These are phyloP conservation scores for Escallonia herrerae DNA, from an alignment of 129 eudicot species.

Conservation along the genomic window DNA sequence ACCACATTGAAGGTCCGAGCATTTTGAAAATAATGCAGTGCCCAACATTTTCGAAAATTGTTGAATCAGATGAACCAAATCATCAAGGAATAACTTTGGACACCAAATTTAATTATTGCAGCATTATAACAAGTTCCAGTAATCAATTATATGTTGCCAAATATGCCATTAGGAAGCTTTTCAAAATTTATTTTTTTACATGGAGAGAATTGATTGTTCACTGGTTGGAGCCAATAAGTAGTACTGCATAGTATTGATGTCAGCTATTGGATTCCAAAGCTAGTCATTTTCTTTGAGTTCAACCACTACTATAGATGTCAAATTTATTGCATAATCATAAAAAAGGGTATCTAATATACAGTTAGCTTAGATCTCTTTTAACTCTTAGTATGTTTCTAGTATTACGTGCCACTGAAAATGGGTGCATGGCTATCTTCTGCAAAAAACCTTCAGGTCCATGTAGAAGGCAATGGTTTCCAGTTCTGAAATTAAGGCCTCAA, in stretches of 20 bases:
- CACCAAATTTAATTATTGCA: too few relatives aligned
- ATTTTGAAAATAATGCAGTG: too few relatives aligned
- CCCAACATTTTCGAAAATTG: too few relatives aligned
- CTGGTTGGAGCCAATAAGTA: too few relatives aligned
- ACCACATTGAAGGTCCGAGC: too few relatives aligned
- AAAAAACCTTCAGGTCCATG: slow-evolving; percentile 33
- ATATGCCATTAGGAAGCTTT: too few relatives aligned
- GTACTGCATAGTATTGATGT: slow-evolving; percentile 4
- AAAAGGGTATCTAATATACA: neutral
- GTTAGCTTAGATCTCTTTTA: neutral
- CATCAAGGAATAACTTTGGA: too few relatives aligned
- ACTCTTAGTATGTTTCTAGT: slow-evolving; percentile 21
- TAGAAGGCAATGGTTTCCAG: slow-evolving; percentile 42
- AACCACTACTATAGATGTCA: neutral
- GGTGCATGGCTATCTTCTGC: slow-evolving; percentile 33
- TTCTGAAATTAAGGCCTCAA: slow-evolving; percentile 31
- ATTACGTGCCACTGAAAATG: slow-evolving; percentile 25
- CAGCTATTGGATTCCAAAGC: slow-evolving; percentile 7
- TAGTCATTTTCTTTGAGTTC: slow-evolving; percentile 3
- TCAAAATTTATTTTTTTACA: too few relatives aligned
- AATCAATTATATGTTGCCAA: too few relatives aligned
- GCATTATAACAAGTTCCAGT: too few relatives aligned
- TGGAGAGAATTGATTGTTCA: too few relatives aligned
- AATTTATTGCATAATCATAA: slow-evolving; percentile 6
- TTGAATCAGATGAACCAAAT: too few relatives aligned